Base-by-base conservation (phyloP, 2,329 filamentous ascomycete genomes). In the Cordyceps fumosorosea region DNA sequence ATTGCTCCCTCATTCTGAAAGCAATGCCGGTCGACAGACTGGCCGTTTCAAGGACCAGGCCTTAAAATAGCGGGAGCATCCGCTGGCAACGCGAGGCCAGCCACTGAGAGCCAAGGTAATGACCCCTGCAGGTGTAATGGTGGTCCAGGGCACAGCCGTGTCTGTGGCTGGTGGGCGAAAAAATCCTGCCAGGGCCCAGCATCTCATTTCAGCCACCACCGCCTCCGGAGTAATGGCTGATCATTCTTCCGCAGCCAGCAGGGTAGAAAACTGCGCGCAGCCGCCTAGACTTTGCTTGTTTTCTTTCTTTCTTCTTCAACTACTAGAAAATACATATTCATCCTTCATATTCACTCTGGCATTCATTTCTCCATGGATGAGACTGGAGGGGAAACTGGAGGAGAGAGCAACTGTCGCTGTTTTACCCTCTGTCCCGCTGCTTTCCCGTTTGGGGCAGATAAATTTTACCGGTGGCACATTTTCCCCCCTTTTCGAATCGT, bases 291-390 rank as follows among this genome's bases (percentile, higher is more conserved):
- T 60, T 45, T 51, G 4, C 5, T 50, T 58, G 66, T 66, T 56
- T 62, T 32, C 54, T 66, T 66, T 66, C 66, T 66, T 62, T 68
- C 70, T 68, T 62, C 63, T 69, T 70, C 71, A 76, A 77, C 73
- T 77, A 77, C 75, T 77, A 76, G 75, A 76, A 76, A 75, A 72
- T 69, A 60, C 66, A 69, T 67, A 62, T 44, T 56, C 73, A 78
- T 81, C 80, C 80, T 81, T 78, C 83, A 81, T 83, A 89, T 89
- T 88, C 85, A 89, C 85, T 88, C 85, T 83, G 81, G 78, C 75
- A 77, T 82, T 79, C 78, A 76, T 56, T 78, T 72, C 74, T 75
- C 76, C 73, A 77, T 78, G 82, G 78, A 81, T 79, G 78, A 71
- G 65, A 67, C 74, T 79, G 81, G 86, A 88, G 85, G 86, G 86